Evolutionary conservation across 1,284 basidiomycete genomes (phyloP), one percentile per base, ranked within the genome.

Genomic region (Leccinum insigne): DNA sequence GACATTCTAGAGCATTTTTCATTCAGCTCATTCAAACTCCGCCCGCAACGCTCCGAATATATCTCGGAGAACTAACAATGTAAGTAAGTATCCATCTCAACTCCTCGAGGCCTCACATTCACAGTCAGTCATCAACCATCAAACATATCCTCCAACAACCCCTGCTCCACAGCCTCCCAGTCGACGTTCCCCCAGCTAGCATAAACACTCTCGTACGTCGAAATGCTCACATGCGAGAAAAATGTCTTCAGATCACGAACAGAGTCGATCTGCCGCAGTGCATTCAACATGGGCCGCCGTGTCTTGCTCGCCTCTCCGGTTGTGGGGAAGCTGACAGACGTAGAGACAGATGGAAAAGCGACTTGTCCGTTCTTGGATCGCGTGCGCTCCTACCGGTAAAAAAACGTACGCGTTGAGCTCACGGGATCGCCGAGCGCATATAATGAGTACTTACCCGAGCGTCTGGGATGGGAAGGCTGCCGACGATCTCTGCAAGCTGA

Each of bases 171-270:
- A 8, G 87, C 87, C 29, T 89, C 89, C 94, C 93, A 96, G 75
- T 98, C 95, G 16, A 98, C 82, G 63, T 84, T 87, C 1, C 91
- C 90, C 23, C 83, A 85, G 67, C 90, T 90, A 3, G 86, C 86
- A 77, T 97, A 98, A 57, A 96, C 86, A 66, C 91, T 92, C 79
- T 98, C 95, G 73, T 96, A 98, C 13, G 92, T 91, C 7, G 90
- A 84, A 61, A 96, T 89, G 77, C 95, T 96, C 60, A 95, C 89
- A 67, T 90, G 86, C 1, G 93, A 90, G 78, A 98, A 96, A 82
- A 98, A 98, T 0, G 90, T 85, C 29, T 89, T 84, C 26, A 98
- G 80, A 70, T 97, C 93, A 21, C 87, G 85, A 57, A 98, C 86
- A 66, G 91, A 93, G 66, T 90, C 86, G 64, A 98, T 90, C 67